Percentiles rank a stretch among this genome's conserved stretches.
Evolutionary conservation across 2,329 filamentous ascomycete genomes (phyloP).

Genomic region (Blastomyces silverae): DNA sequence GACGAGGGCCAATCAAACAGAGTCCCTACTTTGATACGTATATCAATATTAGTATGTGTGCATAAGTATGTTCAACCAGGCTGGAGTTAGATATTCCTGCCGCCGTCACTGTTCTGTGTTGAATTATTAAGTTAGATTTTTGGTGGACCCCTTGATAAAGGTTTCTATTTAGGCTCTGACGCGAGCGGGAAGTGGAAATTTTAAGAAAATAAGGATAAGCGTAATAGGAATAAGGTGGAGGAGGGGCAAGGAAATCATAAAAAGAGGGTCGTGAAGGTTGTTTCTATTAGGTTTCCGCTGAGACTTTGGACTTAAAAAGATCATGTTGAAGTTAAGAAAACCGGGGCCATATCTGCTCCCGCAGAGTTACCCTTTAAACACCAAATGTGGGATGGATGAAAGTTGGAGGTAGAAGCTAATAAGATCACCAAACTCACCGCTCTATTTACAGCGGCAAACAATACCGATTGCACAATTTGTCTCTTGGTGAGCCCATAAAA

Average conservation of each 20-base stretch:
- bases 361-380: constrained; percentile 1
- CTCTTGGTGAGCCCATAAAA: background rate
- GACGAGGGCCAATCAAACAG: background rate
- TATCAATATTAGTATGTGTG: background rate
- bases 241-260: background rate
- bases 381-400: background rate
- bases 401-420: no score
- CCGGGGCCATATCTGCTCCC: background rate
- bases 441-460: background rate
- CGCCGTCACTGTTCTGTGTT: no score
- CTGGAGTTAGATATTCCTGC: background rate
- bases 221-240: background rate
- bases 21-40: no score
- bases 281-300: background rate
- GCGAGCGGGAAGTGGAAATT: background rate
- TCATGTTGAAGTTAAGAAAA: background rate
- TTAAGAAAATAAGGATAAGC: background rate
- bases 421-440: background rate
- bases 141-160: background rate
- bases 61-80: background rate
- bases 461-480: background rate
- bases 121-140: no score
- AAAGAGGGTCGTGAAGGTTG: background rate
- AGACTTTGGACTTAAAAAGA: background rate
- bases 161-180: constrained; percentile 5